These are phyloP conservation scores for Skeletonema marinoi DNA, from an alignment of 108 stramenopile genomes.

Conservation along the genomic window DNA sequence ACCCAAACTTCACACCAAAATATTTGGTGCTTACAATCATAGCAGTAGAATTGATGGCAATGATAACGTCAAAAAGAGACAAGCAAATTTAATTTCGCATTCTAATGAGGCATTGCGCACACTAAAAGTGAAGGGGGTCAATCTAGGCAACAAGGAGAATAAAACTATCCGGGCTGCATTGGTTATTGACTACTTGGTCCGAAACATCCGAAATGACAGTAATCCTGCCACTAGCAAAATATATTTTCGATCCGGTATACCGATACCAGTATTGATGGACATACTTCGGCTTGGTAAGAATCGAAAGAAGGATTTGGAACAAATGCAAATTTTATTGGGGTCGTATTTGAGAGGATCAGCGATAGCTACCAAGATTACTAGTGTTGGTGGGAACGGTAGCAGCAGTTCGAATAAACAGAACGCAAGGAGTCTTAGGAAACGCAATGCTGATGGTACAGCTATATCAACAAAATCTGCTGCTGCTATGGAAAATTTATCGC, in stretches of 20 bases:
- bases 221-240: not conserved
- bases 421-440: not conserved
- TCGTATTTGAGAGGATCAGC: conserved; percentile 17
- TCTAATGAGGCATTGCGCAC: conserved; percentile 27
- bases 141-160: not conserved
- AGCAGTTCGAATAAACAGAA: not conserved
- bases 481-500: not conserved
- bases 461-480: not conserved
- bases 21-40: conserved; percentile 19
- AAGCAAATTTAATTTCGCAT: conserved; percentile 8
- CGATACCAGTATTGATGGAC: not conserved
- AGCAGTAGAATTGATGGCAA: not conserved
- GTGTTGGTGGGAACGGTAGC: not conserved
- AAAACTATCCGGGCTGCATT: conserved; percentile 20
- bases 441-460: not conserved
- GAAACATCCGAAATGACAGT: not conserved
- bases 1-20: conserved; percentile 5
- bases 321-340: conserved; percentile 29
- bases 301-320: conserved; percentile 23
- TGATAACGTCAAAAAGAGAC: conserved; percentile 12
- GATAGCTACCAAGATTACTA: not conserved
- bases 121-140: not conserved
- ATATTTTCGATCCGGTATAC: conserved; percentile 26
- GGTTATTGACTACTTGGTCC: conserved; percentile 35
- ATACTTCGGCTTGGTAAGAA: not conserved